These are phyloP conservation scores for Bipolaris victoriae DNA, from an alignment of 2,329 filamentous ascomycete genomes.

Conservation along the genomic window DNA sequence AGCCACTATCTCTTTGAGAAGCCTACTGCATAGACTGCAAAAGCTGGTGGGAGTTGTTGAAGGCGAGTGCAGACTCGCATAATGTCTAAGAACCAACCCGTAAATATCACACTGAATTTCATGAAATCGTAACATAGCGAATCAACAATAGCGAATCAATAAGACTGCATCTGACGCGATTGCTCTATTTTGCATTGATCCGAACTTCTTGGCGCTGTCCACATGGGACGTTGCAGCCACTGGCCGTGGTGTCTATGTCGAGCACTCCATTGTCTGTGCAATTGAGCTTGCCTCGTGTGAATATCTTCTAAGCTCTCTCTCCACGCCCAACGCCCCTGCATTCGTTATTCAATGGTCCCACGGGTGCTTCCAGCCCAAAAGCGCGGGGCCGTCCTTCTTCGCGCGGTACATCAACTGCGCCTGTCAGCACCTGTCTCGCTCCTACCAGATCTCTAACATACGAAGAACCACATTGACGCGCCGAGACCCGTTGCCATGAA, in stretches of 20 bases:
- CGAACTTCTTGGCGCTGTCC: constrained; percentile 6
- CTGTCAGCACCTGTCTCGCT: constrained; percentile 26
- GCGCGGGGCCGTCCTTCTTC: constrained; percentile 90
- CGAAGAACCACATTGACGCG: constrained; percentile 99
- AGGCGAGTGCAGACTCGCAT: neutral
- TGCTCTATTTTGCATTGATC: neutral
- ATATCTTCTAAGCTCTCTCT: neutral
- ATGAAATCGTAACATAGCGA: neutral
- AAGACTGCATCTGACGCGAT: neutral
- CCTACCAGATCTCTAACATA: constrained; percentile 57
- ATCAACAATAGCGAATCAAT: neutral
- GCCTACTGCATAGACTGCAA: constrained; percentile 24
- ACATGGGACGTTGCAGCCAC: neutral
- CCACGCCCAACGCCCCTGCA: neutral
- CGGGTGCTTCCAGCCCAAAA: constrained; percentile 91
- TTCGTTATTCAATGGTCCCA: constrained; percentile 44
- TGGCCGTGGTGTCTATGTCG: neutral
- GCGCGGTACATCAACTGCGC: constrained; percentile 89
- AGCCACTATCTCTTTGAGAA: constrained; percentile 72
- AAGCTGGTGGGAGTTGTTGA: neutral
- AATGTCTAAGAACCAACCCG: neutral
- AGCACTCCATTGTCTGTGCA: neutral
- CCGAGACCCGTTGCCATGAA: constrained; percentile 85
- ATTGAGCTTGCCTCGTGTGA: neutral
- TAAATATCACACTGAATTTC: neutral